These are phyloP conservation scores for Persicaria tinctoria DNA, from an alignment of 148 eudicot genomes.

Conservation along the genomic window DNA sequence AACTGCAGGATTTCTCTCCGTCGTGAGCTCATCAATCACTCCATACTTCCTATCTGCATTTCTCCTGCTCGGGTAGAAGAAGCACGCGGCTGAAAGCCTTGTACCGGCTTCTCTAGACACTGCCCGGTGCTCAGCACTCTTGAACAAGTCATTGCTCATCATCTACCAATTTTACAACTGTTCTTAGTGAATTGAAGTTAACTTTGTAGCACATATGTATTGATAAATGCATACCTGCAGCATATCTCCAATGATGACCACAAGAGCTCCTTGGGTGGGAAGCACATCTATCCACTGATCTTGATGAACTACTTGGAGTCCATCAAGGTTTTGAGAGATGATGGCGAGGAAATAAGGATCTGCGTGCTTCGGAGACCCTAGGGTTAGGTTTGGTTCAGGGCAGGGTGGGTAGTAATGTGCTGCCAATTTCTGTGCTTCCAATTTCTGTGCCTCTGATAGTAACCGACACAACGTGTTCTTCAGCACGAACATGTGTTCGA, in stretches of 20 bases:
- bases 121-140: constrained; percentile 11
- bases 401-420: constrained; percentile 69
- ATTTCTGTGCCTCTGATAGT: constrained; percentile 64
- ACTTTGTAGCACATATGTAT: neutral
- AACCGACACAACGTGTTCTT: constrained; percentile 32
- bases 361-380: constrained; percentile 56
- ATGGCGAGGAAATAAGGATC: constrained; percentile 61
- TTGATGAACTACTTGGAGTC: constrained; percentile 57
- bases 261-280: constrained; percentile 56
- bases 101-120: constrained; percentile 2
- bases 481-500: constrained; percentile 27
- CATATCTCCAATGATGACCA: constrained; percentile 63
- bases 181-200: neutral
- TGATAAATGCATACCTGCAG: constrained; percentile 41
- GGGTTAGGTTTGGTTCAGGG: constrained; percentile 60
- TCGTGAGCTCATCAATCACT: neutral
- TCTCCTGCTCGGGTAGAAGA: constrained; percentile 13
- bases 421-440: constrained; percentile 43
- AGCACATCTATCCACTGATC: constrained; percentile 53
- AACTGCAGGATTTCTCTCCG: neutral
- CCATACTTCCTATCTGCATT: constrained; percentile 1
- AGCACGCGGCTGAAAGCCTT: constrained; percentile 10
- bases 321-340: constrained; percentile 52
- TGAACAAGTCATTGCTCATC: constrained; percentile 12
- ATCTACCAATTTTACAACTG: neutral